phyloP scores from a whole-genome alignment of 371 early-diverging fungal genomes.

The Mortierella sp. region DNA sequence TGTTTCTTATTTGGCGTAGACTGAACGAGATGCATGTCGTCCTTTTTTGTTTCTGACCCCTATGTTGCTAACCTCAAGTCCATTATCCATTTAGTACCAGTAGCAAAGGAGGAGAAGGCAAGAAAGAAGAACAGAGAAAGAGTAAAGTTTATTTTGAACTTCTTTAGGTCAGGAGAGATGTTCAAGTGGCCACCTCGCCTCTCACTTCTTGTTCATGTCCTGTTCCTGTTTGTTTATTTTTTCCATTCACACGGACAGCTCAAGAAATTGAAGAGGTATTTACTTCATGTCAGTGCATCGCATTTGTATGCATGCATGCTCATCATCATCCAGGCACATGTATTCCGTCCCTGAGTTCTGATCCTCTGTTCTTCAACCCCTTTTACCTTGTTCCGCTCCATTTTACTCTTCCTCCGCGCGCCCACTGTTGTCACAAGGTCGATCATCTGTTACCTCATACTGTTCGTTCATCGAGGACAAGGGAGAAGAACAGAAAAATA shows the following conservation, averaged over 20 bases:
- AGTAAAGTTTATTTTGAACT: neutral
- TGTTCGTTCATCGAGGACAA: neutral
- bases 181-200: neutral
- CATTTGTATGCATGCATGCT: neutral
- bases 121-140: neutral
- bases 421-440: neutral
- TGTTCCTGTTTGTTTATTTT: neutral
- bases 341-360: slow-evolving; percentile 3
- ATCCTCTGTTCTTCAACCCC: neutral
- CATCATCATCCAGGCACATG: neutral
- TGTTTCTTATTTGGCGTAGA: neutral
- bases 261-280: neutral
- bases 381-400: neutral
- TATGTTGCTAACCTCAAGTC: neutral
- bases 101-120: neutral
- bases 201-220: no score
- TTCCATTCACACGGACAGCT: neutral
- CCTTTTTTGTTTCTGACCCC: neutral
- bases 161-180: slow-evolving; percentile 4
- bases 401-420: neutral
- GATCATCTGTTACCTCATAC: slow-evolving; percentile 1
- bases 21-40: neutral
- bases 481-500: slow-evolving; percentile 4
- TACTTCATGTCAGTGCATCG: slow-evolving; percentile 2
- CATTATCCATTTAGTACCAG: neutral